These are phyloP conservation scores for Aspergillus avenaceus DNA, from an alignment of 495 filamentous ascomycete genomes.

Conservation along the genomic window DNA sequence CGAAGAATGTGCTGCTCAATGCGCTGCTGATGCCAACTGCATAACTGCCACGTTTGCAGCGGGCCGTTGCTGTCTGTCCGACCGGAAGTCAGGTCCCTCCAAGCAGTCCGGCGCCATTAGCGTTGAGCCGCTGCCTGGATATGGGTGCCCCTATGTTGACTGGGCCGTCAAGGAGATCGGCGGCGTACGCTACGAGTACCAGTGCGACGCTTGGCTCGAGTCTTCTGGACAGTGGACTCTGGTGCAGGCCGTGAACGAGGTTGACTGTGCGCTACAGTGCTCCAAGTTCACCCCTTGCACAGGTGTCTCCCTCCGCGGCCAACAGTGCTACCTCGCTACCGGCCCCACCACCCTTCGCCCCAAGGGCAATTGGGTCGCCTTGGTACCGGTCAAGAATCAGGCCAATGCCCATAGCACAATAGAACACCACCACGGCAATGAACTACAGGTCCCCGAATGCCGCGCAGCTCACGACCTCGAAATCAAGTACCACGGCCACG, in stretches of 20 bases:
- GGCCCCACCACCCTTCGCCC: background rate
- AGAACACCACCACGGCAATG: background rate
- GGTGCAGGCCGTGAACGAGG: background rate
- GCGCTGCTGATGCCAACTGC: background rate
- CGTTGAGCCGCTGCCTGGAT: background rate
- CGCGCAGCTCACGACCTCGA: background rate
- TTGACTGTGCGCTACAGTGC: background rate
- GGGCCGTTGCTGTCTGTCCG: background rate
- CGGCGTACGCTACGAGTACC: background rate
- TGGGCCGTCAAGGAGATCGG: conserved; percentile 2
- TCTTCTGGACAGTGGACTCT: background rate
- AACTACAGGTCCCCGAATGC: background rate
- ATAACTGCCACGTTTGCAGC: background rate
- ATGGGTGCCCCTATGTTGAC: background rate
- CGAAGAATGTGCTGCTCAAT: background rate
- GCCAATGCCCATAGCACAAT: background rate
- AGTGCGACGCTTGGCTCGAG: background rate
- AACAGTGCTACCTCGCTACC: background rate
- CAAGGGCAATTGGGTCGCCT: background rate
- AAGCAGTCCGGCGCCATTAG: background rate
- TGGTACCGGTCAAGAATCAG: background rate
- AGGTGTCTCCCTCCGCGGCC: background rate
- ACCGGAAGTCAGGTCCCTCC: background rate
- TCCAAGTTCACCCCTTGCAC: background rate
- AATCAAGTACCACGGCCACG: background rate